A percentile compares a stretch with the other conserved stretches of the same genome.
Conservation (phyloP, 495 filamentous ascomycete species). For the Pyrenopolyporus hunteri region DNA sequence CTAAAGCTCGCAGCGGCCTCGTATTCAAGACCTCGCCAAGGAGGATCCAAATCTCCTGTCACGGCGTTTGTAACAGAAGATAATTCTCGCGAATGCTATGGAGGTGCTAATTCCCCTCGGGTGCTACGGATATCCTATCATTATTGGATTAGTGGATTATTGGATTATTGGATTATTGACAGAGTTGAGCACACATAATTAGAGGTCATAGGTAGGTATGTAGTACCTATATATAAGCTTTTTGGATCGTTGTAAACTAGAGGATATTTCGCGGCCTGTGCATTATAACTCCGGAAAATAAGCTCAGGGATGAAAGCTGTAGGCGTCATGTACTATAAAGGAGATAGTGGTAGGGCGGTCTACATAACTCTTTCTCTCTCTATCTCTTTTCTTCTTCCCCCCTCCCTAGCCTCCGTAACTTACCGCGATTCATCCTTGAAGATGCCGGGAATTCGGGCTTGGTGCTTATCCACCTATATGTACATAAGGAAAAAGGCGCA, state of each 20-base stretch:
- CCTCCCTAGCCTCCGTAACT: slow-evolving; percentile 10
- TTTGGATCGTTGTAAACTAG: not conserved
- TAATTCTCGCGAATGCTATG: slow-evolving; percentile 10
- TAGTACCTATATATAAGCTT: not conserved
- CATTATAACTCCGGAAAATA: slow-evolving; percentile 23
- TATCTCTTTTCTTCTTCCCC: not conserved
- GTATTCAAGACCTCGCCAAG: slow-evolving; percentile 29
- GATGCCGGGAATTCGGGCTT: slow-evolving; percentile 14
- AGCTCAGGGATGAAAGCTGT: slow-evolving; percentile 24
- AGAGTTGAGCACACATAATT: not conserved
- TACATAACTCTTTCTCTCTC: no score
- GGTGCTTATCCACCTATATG: not conserved
- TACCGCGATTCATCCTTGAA: slow-evolving; percentile 18
- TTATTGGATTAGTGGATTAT: no score
- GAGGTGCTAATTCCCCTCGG: not conserved
- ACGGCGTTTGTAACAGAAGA: slow-evolving; percentile 18
- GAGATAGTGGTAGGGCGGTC: slow-evolving; percentile 25
- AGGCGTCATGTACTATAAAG: not conserved
- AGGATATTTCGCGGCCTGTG: slow-evolving; percentile 12
- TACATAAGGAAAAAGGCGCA: slow-evolving; percentile 22
- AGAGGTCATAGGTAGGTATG: no score
- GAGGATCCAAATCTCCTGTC: slow-evolving; percentile 1
- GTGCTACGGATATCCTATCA: slow-evolving; percentile 1
- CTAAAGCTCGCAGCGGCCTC: slow-evolving; percentile 18
- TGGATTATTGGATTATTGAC: not conserved